Evolutionary conservation across 768 basidiomycete genomes (phyloP).

Genomic region (Kwoniella europaea): DNA sequence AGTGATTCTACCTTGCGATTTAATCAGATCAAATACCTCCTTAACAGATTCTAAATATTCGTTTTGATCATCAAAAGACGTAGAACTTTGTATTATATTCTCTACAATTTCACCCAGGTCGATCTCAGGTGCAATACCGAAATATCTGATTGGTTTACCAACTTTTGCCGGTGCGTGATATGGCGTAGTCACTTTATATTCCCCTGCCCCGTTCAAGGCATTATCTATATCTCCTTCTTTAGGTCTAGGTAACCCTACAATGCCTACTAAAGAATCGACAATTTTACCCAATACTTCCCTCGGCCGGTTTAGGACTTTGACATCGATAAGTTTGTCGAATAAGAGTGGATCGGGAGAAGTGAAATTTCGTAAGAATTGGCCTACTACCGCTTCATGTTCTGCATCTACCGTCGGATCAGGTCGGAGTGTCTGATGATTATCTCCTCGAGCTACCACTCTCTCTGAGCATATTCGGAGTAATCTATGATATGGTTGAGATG

Average conservation of each 20-base stretch:
- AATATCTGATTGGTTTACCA: slow-evolving; percentile 64
- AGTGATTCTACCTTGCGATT: slow-evolving; percentile 63
- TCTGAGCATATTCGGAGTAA: slow-evolving; percentile 77
- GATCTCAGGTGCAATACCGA: slow-evolving; percentile 75
- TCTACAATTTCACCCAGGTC: slow-evolving; percentile 65
- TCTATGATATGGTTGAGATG: slow-evolving; percentile 65
- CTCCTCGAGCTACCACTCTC: slow-evolving; percentile 75
- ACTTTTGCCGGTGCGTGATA: slow-evolving; percentile 52
- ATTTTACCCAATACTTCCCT: slow-evolving; percentile 74
- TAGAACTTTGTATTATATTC: slow-evolving; percentile 53
- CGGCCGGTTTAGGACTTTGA: slow-evolving; percentile 56
- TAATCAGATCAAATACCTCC: slow-evolving; percentile 64
- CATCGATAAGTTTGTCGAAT: slow-evolving; percentile 66
- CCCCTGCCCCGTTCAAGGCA: slow-evolving; percentile 61
- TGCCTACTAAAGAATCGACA: slow-evolving; percentile 62
- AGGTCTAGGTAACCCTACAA: slow-evolving; percentile 66
- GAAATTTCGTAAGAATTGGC: slow-evolving; percentile 70
- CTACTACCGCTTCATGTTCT: slow-evolving; percentile 78
- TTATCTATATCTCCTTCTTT: slow-evolving; percentile 65
- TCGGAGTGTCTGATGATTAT: slow-evolving; percentile 79
- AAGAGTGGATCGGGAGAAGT: slow-evolving; percentile 62
- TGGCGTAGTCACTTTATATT: slow-evolving; percentile 59
- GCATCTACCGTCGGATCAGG: slow-evolving; percentile 63
- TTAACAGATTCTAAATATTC: slow-evolving; percentile 41
- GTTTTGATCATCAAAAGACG: slow-evolving; percentile 12